Evolutionary conservation across 495 filamentous ascomycete genomes (phyloP), one percentile per base, ranked within the genome.

Genomic region (Neurospora sp.): DNA sequence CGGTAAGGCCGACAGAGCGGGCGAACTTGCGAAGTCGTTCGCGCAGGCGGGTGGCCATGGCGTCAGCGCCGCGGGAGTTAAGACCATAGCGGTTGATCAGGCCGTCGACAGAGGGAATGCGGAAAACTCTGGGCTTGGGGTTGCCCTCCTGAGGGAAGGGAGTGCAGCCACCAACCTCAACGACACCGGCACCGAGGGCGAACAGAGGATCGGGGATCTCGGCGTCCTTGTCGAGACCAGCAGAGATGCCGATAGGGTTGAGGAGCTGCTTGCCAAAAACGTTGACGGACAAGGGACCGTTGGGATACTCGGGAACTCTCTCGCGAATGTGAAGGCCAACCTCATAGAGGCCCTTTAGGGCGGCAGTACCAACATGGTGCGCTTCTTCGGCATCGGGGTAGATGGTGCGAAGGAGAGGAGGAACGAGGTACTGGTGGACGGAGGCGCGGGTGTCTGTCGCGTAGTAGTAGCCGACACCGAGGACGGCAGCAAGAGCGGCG

Each of bases 41-140:
- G 65, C 94, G 87, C 74, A 99, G 83, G 3, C 90, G 86, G 75
- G 88, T 89, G 0, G 96, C 94, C 84, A 97, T 92, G 75, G 90
- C 86, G 74, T 96, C 94, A 3, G 93, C 94, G 9, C 96, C 96
- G 72, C 91, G 88, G 20, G 92, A 96, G 80, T 98, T 98, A 73
- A 98, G 87, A 0, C 96, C 96, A 80, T 98, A 98, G 8, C 96
- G 90, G 80, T 99, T 99, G 81, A 99, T 92, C 79, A 99, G 85
- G 12, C 90, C 93, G 59, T 94, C 90, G 71, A 97, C 88, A 5
- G 87, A 90, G 2, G 91, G 89, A 0, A 99, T 75, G 10, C 96
- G 89, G 81, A 95, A 99, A 12, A 99, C 93, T 44, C 96, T 88
- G 1, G 96, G 94, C 72, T 89, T 90, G 0, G 90, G 89, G 80